Conservation (phyloP, 169 alveolate species). For the Plasmodium reichenowi region DNA sequence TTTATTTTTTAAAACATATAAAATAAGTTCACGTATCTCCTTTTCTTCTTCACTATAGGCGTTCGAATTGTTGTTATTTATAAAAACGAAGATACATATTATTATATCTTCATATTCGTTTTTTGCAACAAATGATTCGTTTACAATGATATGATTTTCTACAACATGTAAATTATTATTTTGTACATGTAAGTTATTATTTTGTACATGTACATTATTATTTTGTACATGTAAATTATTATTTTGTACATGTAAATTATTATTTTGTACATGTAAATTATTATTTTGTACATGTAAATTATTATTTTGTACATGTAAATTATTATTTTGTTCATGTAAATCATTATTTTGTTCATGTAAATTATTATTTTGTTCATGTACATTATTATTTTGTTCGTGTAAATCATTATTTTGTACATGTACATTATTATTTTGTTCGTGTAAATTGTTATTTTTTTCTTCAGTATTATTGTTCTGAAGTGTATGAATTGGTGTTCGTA, state of each 20-base stretch:
- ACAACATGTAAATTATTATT: neutral
- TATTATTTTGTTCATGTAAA: no score
- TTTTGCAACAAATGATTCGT: constrained; percentile 6
- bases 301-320: no score
- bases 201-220: no score
- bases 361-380: neutral
- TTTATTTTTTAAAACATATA: constrained; percentile 42
- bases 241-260: no score
- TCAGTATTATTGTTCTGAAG: no score
- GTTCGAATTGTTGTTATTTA: constrained; percentile 9
- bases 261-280: no score
- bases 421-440: neutral
- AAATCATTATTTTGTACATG: neutral
- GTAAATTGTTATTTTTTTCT: neutral
- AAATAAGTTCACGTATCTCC: constrained; percentile 45
- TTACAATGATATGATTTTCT: neutral
- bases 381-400: neutral
- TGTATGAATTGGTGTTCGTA: no score
- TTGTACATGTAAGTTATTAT: no score
- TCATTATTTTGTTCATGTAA: neutral
- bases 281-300: no score
- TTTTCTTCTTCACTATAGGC: constrained; percentile 43
- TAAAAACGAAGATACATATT: constrained; percentile 35
- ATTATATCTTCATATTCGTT: neutral
- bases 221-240: no score